Percentiles rank a stretch among this genome's conserved stretches.
Evolutionary conservation across 73 alveolate genomes (phyloP).

Genomic region (Symbiodinium pilosum): DNA sequence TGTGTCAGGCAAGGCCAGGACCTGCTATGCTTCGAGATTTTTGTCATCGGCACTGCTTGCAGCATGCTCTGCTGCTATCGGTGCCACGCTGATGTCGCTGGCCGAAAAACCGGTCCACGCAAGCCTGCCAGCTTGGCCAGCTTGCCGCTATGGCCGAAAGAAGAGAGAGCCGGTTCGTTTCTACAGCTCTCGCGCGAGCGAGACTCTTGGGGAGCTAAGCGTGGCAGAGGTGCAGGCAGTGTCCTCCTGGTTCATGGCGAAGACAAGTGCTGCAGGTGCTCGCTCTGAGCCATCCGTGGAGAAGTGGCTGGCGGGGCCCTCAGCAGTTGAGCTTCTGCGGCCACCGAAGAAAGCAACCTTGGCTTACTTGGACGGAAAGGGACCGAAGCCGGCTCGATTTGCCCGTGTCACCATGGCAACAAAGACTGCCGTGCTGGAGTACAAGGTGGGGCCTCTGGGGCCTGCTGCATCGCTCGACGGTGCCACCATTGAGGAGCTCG

Average conservation of each 20-base stretch:
- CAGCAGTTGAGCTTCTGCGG: slow-evolving; percentile 66
- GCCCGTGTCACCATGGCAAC: slow-evolving; percentile 68
- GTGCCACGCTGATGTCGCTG: not conserved
- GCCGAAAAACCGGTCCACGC: not conserved
- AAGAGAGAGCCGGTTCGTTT: slow-evolving; percentile 8
- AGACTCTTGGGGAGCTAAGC: slow-evolving; percentile 47
- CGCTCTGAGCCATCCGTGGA: not conserved
- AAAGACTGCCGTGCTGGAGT: slow-evolving; percentile 35
- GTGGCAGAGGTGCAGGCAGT: slow-evolving; percentile 36
- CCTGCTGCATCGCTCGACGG: not conserved
- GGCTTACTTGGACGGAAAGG: slow-evolving; percentile 81
- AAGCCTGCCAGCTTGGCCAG: not conserved
- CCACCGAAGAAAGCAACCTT: slow-evolving; percentile 36
- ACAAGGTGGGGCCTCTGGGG: slow-evolving; percentile 49
- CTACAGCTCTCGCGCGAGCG: slow-evolving; percentile 37
- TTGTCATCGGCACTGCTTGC: not conserved
- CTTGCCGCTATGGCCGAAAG: not conserved
- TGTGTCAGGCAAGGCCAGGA: not conserved
- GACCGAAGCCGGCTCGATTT: slow-evolving; percentile 45
- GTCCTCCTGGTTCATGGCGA: slow-evolving; percentile 37
- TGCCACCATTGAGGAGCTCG: slow-evolving; percentile 48
- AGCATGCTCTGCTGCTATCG: not conserved
- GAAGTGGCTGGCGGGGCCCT: slow-evolving; percentile 78
- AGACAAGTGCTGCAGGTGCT: not conserved
- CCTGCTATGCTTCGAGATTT: too few relatives aligned